These are phyloP conservation scores for Tilletia indica DNA, from an alignment of 1,284 basidiomycete genomes.

Conservation along the genomic window DNA sequence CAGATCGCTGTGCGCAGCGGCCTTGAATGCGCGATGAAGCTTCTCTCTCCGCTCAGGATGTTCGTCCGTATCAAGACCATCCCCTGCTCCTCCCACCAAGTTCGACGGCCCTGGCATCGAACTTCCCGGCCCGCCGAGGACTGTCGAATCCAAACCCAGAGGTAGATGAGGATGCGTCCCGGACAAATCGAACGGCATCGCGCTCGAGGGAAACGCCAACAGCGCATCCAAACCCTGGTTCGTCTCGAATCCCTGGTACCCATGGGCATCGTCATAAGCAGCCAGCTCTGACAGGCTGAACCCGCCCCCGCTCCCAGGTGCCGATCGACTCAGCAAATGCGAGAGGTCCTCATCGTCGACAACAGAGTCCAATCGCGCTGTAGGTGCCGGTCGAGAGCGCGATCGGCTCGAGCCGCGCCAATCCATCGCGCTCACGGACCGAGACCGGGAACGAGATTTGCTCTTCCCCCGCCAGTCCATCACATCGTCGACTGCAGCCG, in stretches of 20 bases:
- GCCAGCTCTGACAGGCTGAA: slow-evolving; percentile 40
- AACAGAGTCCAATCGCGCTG: slow-evolving; percentile 34
- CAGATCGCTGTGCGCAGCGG: slow-evolving; percentile 44
- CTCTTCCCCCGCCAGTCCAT: slow-evolving; percentile 55
- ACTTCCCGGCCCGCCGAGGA: neutral
- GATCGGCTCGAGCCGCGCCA: slow-evolving; percentile 90
- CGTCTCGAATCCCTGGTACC: neutral
- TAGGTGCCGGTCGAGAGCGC: slow-evolving; percentile 74
- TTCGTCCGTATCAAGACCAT: slow-evolving; percentile 14
- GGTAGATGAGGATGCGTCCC: neutral
- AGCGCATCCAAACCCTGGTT: slow-evolving; percentile 3
- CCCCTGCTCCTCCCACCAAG: neutral
- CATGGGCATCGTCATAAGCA: slow-evolving; percentile 27
- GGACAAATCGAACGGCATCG: neutral
- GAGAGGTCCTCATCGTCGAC: slow-evolving; percentile 33
- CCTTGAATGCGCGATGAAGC: slow-evolving; percentile 44
- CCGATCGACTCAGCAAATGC: slow-evolving; percentile 36
- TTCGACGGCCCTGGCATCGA: neutral
- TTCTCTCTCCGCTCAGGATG: slow-evolving; percentile 29
- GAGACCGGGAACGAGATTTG: slow-evolving; percentile 58
- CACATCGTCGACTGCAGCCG: slow-evolving; percentile 50
- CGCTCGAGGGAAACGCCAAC: slow-evolving; percentile 4
- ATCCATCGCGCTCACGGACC: slow-evolving; percentile 70
- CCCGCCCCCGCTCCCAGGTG: slow-evolving; percentile 28
- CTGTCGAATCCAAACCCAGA: neutral